These are phyloP conservation scores for Malassezia vespertilionis DNA, from an alignment of 1,284 basidiomycete species.

Conservation along the genomic window DNA sequence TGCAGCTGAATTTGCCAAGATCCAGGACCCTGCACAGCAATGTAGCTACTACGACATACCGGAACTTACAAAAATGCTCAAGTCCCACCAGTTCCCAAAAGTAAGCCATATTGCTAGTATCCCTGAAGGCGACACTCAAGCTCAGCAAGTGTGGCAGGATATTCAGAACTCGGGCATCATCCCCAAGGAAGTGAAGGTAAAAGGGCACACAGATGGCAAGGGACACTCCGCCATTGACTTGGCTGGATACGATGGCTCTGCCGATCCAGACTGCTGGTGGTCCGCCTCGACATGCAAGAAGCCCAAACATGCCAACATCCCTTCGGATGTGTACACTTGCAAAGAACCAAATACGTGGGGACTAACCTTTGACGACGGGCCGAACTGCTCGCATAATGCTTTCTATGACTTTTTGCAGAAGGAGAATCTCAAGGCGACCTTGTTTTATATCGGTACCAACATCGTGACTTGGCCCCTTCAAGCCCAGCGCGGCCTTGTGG, in stretches of 20 bases:
- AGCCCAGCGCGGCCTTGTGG: conserved; percentile 48
- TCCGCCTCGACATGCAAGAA: conserved; percentile 31
- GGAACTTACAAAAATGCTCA: conserved; percentile 20
- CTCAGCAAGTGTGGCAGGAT: conserved; percentile 9
- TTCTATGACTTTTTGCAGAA: conserved; percentile 22
- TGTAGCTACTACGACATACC: background rate
- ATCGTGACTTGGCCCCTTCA: conserved; percentile 52
- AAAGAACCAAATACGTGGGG: conserved; percentile 50
- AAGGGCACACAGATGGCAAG: background rate
- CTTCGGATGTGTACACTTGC: conserved; percentile 47
- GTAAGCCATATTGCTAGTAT: conserved; percentile 16
- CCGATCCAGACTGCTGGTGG: conserved; percentile 44
- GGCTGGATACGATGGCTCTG: conserved; percentile 9
- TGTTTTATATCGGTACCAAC: conserved; percentile 29
- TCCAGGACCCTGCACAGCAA: background rate
- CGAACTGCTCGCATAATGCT: conserved; percentile 30
- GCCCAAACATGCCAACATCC: conserved; percentile 40
- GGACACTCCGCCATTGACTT: conserved; percentile 11
- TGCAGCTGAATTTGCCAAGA: background rate
- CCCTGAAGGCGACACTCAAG: conserved; percentile 1
- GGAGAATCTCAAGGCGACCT: conserved; percentile 20
- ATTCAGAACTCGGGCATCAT: conserved; percentile 14
- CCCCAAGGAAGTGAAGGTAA: conserved; percentile 7
- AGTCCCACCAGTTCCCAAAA: conserved; percentile 18
- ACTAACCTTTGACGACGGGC: conserved; percentile 35